Evolutionary conservation across 331 rosid species (phyloP).

Genomic region (Quercus phellos): DNA sequence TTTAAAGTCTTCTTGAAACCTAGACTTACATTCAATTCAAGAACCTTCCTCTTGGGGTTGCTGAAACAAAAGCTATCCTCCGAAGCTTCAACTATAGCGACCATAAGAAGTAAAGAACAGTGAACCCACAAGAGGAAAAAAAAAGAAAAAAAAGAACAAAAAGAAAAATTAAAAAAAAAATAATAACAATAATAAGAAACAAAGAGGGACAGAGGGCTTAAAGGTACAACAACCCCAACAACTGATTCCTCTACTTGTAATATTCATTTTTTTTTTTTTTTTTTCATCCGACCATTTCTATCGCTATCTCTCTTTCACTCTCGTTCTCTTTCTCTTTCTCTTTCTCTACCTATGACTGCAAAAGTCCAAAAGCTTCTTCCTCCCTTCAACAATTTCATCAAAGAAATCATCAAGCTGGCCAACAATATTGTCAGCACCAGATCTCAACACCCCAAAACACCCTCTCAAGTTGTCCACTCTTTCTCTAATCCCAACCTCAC

Average conservation of each 20-base stretch:
- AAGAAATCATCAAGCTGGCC: slow-evolving; percentile 96
- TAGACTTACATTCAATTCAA: slow-evolving; percentile 25
- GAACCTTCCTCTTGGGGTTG: slow-evolving; percentile 26
- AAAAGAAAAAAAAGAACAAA: background rate
- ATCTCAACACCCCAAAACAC: slow-evolving; percentile 70
- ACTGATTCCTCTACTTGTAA: slow-evolving; percentile 26
- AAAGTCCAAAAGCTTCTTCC: slow-evolving; percentile 97
- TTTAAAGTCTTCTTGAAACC: background rate
- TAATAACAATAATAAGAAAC: background rate
- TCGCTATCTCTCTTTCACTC: background rate
- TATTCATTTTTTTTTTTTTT: background rate
- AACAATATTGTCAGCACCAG: slow-evolving; percentile 80
- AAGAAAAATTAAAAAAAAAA: background rate
- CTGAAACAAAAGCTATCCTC: slow-evolving; percentile 22
- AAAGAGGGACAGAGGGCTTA: slow-evolving; percentile 30
- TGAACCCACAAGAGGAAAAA: background rate
- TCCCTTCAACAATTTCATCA: slow-evolving; percentile 96
- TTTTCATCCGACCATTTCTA: background rate
- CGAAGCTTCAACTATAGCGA: slow-evolving; percentile 22
- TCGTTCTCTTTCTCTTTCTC: slow-evolving; percentile 4
- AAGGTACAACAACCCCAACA: slow-evolving; percentile 42
- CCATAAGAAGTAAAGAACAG: slow-evolving; percentile 1
- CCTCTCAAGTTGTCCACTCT: slow-evolving; percentile 77
- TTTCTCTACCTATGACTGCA: slow-evolving; percentile 77
- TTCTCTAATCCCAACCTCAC: slow-evolving; percentile 62